Percentiles rank a stretch among this genome's conserved stretches.
phyloP scores from a whole-genome alignment of 352 stramenopile species.

The Pythium folliculosum region DNA sequence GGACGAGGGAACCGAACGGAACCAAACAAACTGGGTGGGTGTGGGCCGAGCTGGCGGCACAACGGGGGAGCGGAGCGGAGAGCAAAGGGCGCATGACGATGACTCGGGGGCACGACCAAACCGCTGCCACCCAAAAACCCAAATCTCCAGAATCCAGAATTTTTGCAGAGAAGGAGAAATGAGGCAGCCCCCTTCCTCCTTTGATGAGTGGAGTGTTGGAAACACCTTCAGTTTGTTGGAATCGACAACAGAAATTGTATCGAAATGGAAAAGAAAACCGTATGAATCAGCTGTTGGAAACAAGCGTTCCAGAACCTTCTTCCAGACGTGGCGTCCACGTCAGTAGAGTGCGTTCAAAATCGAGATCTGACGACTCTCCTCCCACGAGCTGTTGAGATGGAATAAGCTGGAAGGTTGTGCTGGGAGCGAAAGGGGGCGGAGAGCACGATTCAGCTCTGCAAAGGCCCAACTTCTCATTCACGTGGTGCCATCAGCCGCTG shows the following conservation, averaged over 20 bases:
- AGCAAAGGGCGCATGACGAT: slow-evolving; percentile 21
- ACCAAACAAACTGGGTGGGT: slow-evolving; percentile 26
- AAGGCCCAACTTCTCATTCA: not conserved
- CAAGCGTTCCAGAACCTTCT: slow-evolving; percentile 25
- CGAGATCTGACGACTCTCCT: not conserved
- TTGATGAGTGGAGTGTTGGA: slow-evolving; percentile 5
- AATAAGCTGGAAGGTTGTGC: not conserved
- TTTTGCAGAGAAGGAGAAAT: slow-evolving; percentile 2
- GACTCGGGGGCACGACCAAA: slow-evolving; percentile 3
- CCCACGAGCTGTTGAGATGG: not conserved
- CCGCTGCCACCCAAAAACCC: slow-evolving; percentile 25
- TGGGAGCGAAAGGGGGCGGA: not conserved
- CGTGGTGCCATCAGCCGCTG: not conserved
- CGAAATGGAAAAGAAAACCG: not conserved
- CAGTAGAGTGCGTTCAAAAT: slow-evolving; percentile 6
- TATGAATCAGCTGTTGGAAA: slow-evolving; percentile 22
- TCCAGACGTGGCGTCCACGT: slow-evolving; percentile 14
- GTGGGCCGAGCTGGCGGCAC: slow-evolving; percentile 5
- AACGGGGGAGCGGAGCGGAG: slow-evolving; percentile 10
- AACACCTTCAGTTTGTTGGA: slow-evolving; percentile 3
- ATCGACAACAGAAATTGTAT: not conserved
- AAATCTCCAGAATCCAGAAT: slow-evolving; percentile 21
- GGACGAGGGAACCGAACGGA: slow-evolving; percentile 21
- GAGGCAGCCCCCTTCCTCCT: slow-evolving; percentile 8
- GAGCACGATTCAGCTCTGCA: not conserved